Percentiles rank a stretch among this genome's conserved stretches.
Evolutionary conservation across 2,329 filamentous ascomycete genomes (phyloP).

Genomic region (Alternaria burnsii): DNA sequence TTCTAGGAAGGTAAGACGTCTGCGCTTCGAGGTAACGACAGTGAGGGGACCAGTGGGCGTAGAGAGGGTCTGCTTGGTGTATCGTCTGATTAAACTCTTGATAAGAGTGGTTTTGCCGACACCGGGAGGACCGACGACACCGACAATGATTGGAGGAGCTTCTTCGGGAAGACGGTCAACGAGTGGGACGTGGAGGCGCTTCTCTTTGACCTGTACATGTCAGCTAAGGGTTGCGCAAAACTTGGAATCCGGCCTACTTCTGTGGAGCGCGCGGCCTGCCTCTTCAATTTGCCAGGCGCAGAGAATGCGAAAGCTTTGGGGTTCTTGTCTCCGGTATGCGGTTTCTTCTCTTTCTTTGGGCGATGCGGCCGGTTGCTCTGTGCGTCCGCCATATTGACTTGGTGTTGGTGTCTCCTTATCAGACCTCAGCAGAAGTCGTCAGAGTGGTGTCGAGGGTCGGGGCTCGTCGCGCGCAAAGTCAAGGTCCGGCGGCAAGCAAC

Average conservation of each 20-base stretch:
- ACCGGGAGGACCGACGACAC: constrained; percentile 92
- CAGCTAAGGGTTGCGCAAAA: constrained; percentile 4
- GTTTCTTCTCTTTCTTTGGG: constrained; percentile 89
- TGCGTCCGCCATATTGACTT: constrained; percentile 61
- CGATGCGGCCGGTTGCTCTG: constrained; percentile 88
- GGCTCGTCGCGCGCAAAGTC: constrained; percentile 16
- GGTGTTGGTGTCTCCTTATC: background rate
- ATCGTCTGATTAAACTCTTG: constrained; percentile 91
- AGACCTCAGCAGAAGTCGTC: background rate
- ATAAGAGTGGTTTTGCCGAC: constrained; percentile 94
- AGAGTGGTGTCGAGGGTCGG: constrained; percentile 1
- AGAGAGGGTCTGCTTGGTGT: constrained; percentile 93
- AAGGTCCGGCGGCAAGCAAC: constrained; percentile 14
- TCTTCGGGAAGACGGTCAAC: constrained; percentile 96
- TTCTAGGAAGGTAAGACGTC: constrained; percentile 94
- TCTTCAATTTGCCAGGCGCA: constrained; percentile 80
- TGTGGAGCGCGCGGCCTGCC: constrained; percentile 75
- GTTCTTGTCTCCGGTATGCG: constrained; percentile 74
- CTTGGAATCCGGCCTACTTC: constrained; percentile 61
- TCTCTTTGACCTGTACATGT: constrained; percentile 80
- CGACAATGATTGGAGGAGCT: constrained; percentile 89
- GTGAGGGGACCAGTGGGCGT: constrained; percentile 92
- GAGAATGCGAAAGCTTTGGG: constrained; percentile 90
- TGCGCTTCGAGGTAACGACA: constrained; percentile 94
- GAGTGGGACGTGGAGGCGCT: constrained; percentile 92